These are phyloP conservation scores for Intubia oerlemansii DNA, from an alignment of 2,329 filamentous ascomycete species.

Conservation along the genomic window DNA sequence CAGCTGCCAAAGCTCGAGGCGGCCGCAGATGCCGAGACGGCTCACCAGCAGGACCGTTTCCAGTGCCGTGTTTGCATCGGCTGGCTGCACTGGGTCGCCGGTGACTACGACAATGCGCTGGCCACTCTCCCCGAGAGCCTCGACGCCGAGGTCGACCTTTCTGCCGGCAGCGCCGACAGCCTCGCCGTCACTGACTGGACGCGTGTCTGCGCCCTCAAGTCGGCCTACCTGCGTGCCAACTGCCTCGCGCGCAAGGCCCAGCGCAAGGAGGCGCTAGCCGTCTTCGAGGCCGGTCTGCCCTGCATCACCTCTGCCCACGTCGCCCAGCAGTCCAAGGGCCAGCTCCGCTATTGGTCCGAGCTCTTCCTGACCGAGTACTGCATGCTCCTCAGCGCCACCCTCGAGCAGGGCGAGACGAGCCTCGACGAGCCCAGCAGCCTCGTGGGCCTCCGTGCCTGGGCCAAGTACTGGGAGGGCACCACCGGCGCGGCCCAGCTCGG, in stretches of 20 bases:
- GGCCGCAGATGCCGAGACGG: constrained; percentile 35
- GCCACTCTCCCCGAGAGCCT: constrained; percentile 42
- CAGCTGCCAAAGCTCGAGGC: constrained; percentile 28
- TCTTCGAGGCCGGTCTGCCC: constrained; percentile 44
- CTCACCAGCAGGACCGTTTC: constrained; percentile 36
- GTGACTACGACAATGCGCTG: constrained; percentile 42
- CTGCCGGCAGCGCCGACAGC: constrained; percentile 20
- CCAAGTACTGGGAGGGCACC: constrained; percentile 39
- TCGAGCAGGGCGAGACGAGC: constrained; percentile 27
- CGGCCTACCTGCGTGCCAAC: constrained; percentile 54
- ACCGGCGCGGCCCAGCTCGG: constrained; percentile 25
- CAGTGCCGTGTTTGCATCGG: constrained; percentile 69
- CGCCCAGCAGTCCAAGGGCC: constrained; percentile 31
- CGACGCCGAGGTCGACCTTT: constrained; percentile 25
- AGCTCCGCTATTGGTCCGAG: constrained; percentile 62
- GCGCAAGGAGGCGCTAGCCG: constrained; percentile 36
- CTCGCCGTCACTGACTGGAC: constrained; percentile 50
- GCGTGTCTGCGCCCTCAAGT: constrained; percentile 60
- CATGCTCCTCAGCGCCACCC: constrained; percentile 40
- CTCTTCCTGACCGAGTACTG: constrained; percentile 56
- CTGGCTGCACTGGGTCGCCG: constrained; percentile 64
- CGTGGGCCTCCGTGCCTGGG: constrained; percentile 44
- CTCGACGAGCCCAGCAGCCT: constrained; percentile 31
- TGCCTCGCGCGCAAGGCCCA: constrained; percentile 28
- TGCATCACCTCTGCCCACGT: constrained; percentile 34